These are phyloP conservation scores for Talaromyces islandicus DNA, from an alignment of 2,329 filamentous ascomycete genomes.

Conservation along the genomic window DNA sequence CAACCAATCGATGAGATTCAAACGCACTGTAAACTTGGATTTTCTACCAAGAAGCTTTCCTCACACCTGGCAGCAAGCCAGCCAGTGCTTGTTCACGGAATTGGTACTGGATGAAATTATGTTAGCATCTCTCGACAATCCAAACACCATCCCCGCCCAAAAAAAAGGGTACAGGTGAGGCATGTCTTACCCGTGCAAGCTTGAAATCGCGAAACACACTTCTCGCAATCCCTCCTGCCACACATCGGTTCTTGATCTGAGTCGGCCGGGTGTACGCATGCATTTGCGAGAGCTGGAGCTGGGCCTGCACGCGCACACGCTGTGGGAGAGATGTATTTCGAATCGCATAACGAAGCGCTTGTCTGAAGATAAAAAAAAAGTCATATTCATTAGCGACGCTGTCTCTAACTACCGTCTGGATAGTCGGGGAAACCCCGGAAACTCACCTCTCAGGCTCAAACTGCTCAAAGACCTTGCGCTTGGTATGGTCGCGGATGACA, in stretches of 20 bases:
- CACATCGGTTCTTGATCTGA: constrained; percentile 90
- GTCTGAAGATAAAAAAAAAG: background rate
- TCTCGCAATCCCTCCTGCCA: constrained; percentile 80
- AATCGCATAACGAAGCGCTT: constrained; percentile 83
- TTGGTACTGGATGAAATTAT: constrained; percentile 60
- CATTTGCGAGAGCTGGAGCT: constrained; percentile 91
- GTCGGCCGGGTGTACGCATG: constrained; percentile 90
- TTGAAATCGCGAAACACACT: constrained; percentile 93
- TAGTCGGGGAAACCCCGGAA: background rate
- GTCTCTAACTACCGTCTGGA: background rate
- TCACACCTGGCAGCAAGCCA: constrained; percentile 83
- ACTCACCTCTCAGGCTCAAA: constrained; percentile 79
- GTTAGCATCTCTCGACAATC: background rate
- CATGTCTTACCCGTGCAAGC: constrained; percentile 72
- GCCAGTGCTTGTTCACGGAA: constrained; percentile 85
- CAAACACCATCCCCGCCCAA: background rate
- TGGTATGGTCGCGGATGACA: constrained; percentile 89
- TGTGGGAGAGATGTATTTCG: constrained; percentile 82
- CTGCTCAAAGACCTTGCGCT: constrained; percentile 85
- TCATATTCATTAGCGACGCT: background rate
- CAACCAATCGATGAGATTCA: background rate
- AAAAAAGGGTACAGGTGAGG: background rate
- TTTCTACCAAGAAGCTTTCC: constrained; percentile 87
- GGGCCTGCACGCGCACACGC: constrained; percentile 80
- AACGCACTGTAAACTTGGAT: background rate